Evolutionary conservation across 495 filamentous ascomycete species (phyloP), one percentile per base, ranked within the genome.

Genomic region (Daldinia decipiens): DNA sequence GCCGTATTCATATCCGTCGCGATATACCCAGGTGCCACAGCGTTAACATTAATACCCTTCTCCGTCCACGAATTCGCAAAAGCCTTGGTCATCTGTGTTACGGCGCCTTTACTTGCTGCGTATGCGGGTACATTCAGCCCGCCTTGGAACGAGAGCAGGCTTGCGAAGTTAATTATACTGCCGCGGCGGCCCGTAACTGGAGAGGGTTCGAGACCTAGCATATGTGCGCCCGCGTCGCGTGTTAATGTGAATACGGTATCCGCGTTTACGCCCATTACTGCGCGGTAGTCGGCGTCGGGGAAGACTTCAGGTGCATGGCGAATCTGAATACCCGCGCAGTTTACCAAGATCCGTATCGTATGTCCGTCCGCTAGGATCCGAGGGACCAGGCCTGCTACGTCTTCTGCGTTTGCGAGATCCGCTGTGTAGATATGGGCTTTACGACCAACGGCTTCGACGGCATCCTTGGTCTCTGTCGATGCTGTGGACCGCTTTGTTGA

Each of bases 1-100:
- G 93, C 94, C 50, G 82, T 85, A 76, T 97, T 97, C 94, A 97
- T 97, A 56, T 97, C 93, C 7, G 94, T 97, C 45, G 86, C 92
- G 59, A 97, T 91, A 74, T 97, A 97, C 1, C 87, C 87, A 2
- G 87, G 87, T n/a, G 91, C 92, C 72, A 94, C 89, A 0, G 90
- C 91, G 72, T 95, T 94, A 8, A 95, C 92, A 19, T 86, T 92
- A 69, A 97, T 88, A 0, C 93, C 93, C 72, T 89, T 84, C 2
- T 83, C 78, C 3, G 91, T 87, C 94, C 94, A 97, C 78, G 96
- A 92, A 64, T 97, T 97, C 24, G 90, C 89, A 43, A 97, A 83
- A 15, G 91, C 89, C 77, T 97, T 98, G 34, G 95, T 97, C 60
- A 97, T 78, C 79, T 97, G 93, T 17, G 88, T 88, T 1, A 98